These are phyloP conservation scores for Stephania cephalantha DNA, from an alignment of 164 flowering plant species.

Conservation along the genomic window DNA sequence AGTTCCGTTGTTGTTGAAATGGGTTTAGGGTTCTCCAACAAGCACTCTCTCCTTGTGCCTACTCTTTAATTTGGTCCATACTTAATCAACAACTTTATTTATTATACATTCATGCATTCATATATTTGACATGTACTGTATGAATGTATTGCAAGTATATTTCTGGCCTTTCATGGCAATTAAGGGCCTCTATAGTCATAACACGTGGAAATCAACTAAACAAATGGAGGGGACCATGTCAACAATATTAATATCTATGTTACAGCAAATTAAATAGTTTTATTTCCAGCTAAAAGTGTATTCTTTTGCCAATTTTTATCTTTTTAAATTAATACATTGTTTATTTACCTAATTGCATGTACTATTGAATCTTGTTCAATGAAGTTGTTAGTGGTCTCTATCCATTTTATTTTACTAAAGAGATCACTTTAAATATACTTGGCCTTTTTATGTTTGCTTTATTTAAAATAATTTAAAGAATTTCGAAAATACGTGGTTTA, in stretches of 20 bases:
- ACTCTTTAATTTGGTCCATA: too few species aligned
- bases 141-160: too few species aligned
- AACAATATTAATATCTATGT: neutral
- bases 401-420: neutral
- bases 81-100: too few species aligned
- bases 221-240: neutral
- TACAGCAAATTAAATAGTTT: neutral
- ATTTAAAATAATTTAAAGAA: too few species aligned
- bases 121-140: too few species aligned
- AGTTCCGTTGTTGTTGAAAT: neutral
- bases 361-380: neutral
- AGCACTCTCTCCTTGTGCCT: too few species aligned
- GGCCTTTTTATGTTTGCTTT: neutral
- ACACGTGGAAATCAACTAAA: neutral
- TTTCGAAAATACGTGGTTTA: too few species aligned
- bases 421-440: neutral
- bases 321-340: neutral
- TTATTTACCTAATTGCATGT: neutral
- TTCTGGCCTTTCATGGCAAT: neutral
- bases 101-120: too few species aligned
- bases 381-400: neutral
- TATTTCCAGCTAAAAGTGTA: neutral
- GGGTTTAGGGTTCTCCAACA: too few species aligned
- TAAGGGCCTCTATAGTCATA: neutral
- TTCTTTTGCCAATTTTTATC: neutral